phyloP scores from a whole-genome alignment of 169 alveolate genomes.

The Cryptosporidium sp. region DNA sequence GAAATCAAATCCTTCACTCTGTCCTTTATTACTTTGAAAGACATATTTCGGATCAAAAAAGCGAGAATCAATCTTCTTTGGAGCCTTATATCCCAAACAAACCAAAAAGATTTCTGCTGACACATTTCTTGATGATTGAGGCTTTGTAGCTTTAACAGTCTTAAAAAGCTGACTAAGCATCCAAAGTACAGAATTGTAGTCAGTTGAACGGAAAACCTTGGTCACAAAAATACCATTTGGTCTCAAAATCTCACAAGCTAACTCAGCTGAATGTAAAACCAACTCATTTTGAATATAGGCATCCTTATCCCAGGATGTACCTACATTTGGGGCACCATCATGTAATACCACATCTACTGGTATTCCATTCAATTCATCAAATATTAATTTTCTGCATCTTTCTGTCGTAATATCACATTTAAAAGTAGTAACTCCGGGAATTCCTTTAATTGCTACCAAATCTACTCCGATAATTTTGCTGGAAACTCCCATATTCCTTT shows the following conservation, averaged over 20 bases:
- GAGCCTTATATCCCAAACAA: constrained; percentile 94
- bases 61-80: constrained; percentile 93
- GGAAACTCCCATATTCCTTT: constrained; percentile 92
- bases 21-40: constrained; percentile 79
- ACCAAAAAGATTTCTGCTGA: constrained; percentile 98
- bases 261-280: constrained; percentile 92
- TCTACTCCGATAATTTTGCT: constrained; percentile 97
- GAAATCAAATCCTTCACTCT: not conserved
- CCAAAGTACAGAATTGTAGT: constrained; percentile 96
- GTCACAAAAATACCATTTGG: constrained; percentile 90
- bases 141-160: constrained; percentile 97
- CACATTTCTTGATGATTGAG: constrained; percentile 95
- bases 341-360: constrained; percentile 98
- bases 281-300: constrained; percentile 97
- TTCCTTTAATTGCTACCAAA: constrained; percentile 96
- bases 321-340: constrained; percentile 99
- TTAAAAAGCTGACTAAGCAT: constrained; percentile 95
- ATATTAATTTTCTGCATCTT: constrained; percentile 77
- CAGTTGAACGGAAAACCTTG: constrained; percentile 94
- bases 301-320: constrained; percentile 97
- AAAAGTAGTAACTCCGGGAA: constrained; percentile 95
- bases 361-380: constrained; percentile 82
- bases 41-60: constrained; percentile 95
- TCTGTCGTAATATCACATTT: constrained; percentile 95
- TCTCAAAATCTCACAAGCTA: constrained; percentile 91